Conservation (phyloP, 2,329 filamentous ascomycete species). For the Xylariales sp. region DNA sequence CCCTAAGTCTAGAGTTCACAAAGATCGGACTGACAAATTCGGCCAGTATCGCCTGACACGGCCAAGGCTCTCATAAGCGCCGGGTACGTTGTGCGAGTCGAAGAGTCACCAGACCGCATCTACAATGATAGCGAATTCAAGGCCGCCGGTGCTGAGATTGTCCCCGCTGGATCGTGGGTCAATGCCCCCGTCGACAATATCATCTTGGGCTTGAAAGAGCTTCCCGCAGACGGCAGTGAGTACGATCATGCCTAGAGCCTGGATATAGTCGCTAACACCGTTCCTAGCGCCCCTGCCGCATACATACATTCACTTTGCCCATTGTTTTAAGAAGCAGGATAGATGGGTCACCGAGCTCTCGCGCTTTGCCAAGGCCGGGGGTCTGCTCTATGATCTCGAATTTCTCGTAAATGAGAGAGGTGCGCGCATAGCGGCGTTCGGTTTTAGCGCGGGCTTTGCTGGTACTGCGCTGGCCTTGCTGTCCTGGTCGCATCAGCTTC, state of each 20-base stretch:
- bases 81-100: slow-evolving; percentile 22
- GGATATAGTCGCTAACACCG: slow-evolving; percentile 6
- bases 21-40: slow-evolving; percentile 23
- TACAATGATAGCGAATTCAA: slow-evolving; percentile 23
- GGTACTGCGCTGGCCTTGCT: slow-evolving; percentile 26
- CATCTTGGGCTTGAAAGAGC: slow-evolving; percentile 31
- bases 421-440: slow-evolving; percentile 25
- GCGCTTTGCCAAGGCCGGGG: slow-evolving; percentile 20
- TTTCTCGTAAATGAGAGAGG: slow-evolving; percentile 18
- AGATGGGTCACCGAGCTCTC: slow-evolving; percentile 17
- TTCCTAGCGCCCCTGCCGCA: slow-evolving; percentile 15
- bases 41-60: slow-evolving; percentile 22
- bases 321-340: slow-evolving; percentile 29
- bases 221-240: slow-evolving; percentile 13
- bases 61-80: slow-evolving; percentile 27
- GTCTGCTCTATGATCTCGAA: slow-evolving; percentile 29
- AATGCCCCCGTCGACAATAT: slow-evolving; percentile 19
- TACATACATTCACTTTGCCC: slow-evolving; percentile 14
- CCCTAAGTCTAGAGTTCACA: slow-evolving; percentile 14
- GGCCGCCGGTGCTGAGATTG: slow-evolving; percentile 16
- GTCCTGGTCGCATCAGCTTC: slow-evolving; percentile 26
- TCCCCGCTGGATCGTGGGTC: slow-evolving; percentile 24
- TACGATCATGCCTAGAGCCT: slow-evolving; percentile 1
- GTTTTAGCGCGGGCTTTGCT: slow-evolving; percentile 23
- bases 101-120: slow-evolving; percentile 13